Conservation (phyloP, 192 early-diverging fungal species). For the Podila minutissima region DNA sequence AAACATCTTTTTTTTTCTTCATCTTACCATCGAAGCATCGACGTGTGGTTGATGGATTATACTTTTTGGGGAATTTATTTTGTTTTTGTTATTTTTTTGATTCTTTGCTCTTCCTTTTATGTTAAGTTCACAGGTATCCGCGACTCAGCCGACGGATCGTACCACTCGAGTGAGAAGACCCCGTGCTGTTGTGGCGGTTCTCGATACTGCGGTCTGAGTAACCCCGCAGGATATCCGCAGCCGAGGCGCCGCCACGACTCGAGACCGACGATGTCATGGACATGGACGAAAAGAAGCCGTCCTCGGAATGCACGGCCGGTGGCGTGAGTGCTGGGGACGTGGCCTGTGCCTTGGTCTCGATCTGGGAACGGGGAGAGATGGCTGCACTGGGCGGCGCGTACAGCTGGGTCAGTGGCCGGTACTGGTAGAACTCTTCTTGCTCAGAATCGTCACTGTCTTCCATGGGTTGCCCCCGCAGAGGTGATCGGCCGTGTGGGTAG, state of each 20-base stretch:
- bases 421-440: conserved; percentile 9
- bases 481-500: background rate
- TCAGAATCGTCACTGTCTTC: background rate
- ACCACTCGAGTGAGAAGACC: conserved; percentile 36
- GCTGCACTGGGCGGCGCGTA: conserved; percentile 35
- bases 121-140: conserved; percentile 19
- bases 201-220: conserved; percentile 34
- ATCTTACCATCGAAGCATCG: too few relatives aligned
- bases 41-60: too few relatives aligned
- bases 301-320: conserved; percentile 15
- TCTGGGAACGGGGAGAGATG: conserved; percentile 7
- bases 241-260: conserved; percentile 8
- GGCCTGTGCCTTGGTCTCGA: conserved; percentile 39
- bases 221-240: conserved; percentile 35
- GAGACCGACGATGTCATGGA: conserved; percentile 10
- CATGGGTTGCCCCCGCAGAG: background rate
- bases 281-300: conserved; percentile 23
- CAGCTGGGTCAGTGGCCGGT: conserved; percentile 14
- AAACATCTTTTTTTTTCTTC: too few relatives aligned
- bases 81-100: background rate
- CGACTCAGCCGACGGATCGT: conserved; percentile 38
- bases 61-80: too few relatives aligned
- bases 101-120: background rate
- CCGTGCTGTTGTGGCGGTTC: conserved; percentile 26
- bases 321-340: conserved; percentile 30